Percentiles rank a stretch among this genome's conserved stretches.
These are phyloP conservation scores for Anacardium occidentale DNA, from an alignment of 345 rosid genomes.

Conservation along the genomic window DNA sequence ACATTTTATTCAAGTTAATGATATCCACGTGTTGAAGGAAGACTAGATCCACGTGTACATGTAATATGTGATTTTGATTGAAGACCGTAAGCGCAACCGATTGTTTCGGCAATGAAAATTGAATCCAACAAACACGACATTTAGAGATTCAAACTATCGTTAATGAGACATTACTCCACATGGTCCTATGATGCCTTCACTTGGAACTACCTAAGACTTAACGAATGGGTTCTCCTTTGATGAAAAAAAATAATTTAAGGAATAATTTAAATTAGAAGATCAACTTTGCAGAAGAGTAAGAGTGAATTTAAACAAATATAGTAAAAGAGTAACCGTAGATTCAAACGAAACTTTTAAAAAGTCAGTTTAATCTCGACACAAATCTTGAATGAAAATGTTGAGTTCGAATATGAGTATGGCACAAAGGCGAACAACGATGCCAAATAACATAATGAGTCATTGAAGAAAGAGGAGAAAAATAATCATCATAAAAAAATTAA, in stretches of 20 bases:
- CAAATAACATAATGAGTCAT: too few relatives aligned
- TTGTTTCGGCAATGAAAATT: neutral
- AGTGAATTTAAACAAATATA: too few relatives aligned
- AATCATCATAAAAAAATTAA: too few relatives aligned
- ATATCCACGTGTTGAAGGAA: slow-evolving; percentile 14
- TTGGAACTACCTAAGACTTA: neutral
- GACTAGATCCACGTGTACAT: neutral
- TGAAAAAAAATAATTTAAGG: too few relatives aligned
- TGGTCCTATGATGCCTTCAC: neutral
- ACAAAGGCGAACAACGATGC: too few relatives aligned
- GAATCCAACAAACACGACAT: neutral
- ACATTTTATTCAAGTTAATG: slow-evolving; percentile 28
- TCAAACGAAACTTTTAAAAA: too few relatives aligned
- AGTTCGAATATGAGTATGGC: too few relatives aligned
- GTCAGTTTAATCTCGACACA: too few relatives aligned
- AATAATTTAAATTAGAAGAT: neutral
- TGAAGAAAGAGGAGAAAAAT: too few relatives aligned
- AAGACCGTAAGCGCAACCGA: neutral
- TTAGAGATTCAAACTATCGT: neutral
- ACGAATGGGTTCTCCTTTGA: neutral
- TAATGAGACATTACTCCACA: neutral
- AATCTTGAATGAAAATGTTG: too few relatives aligned
- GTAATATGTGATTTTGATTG: neutral
- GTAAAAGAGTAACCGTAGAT: too few relatives aligned
- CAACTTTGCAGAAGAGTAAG: too few relatives aligned